Conservation (phyloP, 2,329 filamentous ascomycete genomes). For the Neopestalotiopsis sp. region DNA sequence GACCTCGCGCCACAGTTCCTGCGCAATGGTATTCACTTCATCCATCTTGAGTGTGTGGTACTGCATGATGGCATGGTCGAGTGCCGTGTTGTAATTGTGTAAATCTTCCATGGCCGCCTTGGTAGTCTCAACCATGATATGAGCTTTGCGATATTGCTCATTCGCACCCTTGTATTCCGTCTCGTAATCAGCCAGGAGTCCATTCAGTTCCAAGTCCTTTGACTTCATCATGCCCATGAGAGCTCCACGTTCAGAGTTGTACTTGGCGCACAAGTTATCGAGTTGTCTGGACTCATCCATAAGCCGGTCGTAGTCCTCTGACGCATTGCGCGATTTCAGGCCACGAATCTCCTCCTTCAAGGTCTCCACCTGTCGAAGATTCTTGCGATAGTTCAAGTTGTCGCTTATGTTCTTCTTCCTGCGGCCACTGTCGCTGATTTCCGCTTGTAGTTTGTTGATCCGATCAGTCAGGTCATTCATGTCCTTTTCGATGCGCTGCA, state of each 20-base stretch:
- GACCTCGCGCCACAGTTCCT: slow-evolving; percentile 95
- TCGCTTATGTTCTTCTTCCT: slow-evolving; percentile 87
- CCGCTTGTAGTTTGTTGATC: slow-evolving; percentile 78
- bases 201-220: slow-evolving; percentile 79
- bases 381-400: slow-evolving; percentile 85
- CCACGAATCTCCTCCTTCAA: slow-evolving; percentile 74
- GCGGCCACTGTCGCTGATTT: slow-evolving; percentile 78
- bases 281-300: slow-evolving; percentile 70
- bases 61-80: slow-evolving; percentile 97
- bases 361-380: slow-evolving; percentile 68
- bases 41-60: slow-evolving; percentile 98
- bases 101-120: slow-evolving; percentile 93
- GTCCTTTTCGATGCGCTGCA: slow-evolving; percentile 70
- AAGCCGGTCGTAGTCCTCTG: slow-evolving; percentile 80
- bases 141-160: slow-evolving; percentile 80
- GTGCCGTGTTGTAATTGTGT: slow-evolving; percentile 77
- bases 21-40: slow-evolving; percentile 93
- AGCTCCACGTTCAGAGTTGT: slow-evolving; percentile 74
- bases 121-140: slow-evolving; percentile 89
- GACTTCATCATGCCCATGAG: slow-evolving; percentile 80
- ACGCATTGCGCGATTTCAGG: slow-evolving; percentile 79
- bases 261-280: slow-evolving; percentile 70
- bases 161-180: slow-evolving; percentile 86
- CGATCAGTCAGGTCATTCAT: slow-evolving; percentile 69
- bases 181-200: slow-evolving; percentile 80